Conservation (phyloP, 2,329 filamentous ascomycete species). For the Penicillium sp. region DNA sequence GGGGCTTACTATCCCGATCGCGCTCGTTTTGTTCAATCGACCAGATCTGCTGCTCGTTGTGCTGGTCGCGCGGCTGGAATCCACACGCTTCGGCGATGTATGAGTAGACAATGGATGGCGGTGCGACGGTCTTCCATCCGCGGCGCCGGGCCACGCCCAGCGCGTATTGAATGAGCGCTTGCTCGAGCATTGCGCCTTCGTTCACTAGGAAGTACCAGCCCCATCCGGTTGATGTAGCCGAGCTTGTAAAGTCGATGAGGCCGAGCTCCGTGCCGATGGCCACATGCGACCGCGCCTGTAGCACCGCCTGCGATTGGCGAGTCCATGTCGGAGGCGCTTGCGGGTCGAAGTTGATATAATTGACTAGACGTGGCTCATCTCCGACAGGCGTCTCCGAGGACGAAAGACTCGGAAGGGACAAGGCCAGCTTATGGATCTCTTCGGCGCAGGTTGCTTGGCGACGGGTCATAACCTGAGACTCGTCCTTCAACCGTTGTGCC, state of each 20-base stretch:
- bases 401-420: conserved; percentile 81
- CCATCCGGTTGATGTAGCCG: conserved; percentile 81
- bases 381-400: conserved; percentile 68
- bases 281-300: conserved; percentile 62
- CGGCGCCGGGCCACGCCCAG: conserved; percentile 63
- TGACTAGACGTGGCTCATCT: conserved; percentile 57
- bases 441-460: conserved; percentile 35
- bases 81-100: conserved; percentile 88
- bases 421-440: conserved; percentile 68
- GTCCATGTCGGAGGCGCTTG: conserved; percentile 35
- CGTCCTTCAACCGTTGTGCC: conserved; percentile 37
- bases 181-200: conserved; percentile 87
- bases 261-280: conserved; percentile 80
- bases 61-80: conserved; percentile 85
- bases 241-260: conserved; percentile 81
- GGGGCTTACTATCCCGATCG: conserved; percentile 58
- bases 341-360: conserved; percentile 71
- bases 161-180: conserved; percentile 84
- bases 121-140: conserved; percentile 75
- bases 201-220: conserved; percentile 97
- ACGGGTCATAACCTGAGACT: conserved; percentile 29
- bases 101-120: conserved; percentile 84
- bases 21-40: conserved; percentile 60
- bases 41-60: conserved; percentile 91
- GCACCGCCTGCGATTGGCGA: conserved; percentile 17